Evolutionary conservation across 1,139 yeast species (phyloP).

Genomic region (Yamadazyma atmosphaerica): DNA sequence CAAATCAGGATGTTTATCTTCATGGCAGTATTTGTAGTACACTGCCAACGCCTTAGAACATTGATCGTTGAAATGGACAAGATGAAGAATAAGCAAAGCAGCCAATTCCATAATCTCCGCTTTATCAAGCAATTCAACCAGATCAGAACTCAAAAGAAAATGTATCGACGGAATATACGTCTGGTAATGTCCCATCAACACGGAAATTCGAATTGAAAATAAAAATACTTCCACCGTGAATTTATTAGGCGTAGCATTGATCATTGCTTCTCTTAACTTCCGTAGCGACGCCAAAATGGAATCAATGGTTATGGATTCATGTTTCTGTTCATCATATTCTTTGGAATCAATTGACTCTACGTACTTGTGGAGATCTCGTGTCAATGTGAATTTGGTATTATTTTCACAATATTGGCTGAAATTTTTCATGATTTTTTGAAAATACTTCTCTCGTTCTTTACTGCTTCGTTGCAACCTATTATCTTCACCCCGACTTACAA

Average conservation of each 20-base stretch:
- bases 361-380: constrained; percentile 17
- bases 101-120: constrained; percentile 42
- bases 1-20: constrained; percentile 21
- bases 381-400: constrained; percentile 19
- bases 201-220: constrained; percentile 48
- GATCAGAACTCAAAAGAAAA: constrained; percentile 29
- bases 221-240: constrained; percentile 51
- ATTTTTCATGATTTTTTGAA: constrained; percentile 31
- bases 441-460: constrained; percentile 38
- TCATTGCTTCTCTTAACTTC: constrained; percentile 56
- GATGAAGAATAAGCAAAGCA: constrained; percentile 44
- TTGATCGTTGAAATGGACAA: constrained; percentile 46
- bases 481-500: constrained; percentile 62
- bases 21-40: constrained; percentile 27
- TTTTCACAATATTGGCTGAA: constrained; percentile 30
- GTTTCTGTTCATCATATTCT: constrained; percentile 5
- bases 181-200: constrained; percentile 52
- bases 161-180: constrained; percentile 57
- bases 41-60: constrained; percentile 33
- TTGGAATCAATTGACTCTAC: constrained; percentile 10
- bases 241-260: constrained; percentile 34
- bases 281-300: constrained; percentile 31
- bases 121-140: constrained; percentile 18
- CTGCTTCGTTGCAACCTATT: constrained; percentile 45
- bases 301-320: constrained; percentile 20